These are phyloP conservation scores for Phialophora chinensis DNA, from an alignment of 2,329 filamentous ascomycete genomes.

Conservation along the genomic window DNA sequence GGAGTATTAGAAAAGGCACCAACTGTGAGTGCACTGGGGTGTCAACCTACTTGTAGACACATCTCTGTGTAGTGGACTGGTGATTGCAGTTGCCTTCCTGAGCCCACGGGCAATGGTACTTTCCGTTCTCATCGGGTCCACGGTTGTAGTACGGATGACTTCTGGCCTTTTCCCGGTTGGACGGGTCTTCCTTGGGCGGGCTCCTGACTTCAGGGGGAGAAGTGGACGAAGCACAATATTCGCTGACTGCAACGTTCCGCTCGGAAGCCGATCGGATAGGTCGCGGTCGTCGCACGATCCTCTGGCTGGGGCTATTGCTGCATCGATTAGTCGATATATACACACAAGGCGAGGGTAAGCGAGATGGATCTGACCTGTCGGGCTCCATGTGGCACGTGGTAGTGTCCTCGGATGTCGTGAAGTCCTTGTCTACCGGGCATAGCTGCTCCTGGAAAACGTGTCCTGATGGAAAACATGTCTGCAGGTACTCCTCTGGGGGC, in stretches of 20 bases:
- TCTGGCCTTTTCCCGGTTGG: constrained; percentile 36
- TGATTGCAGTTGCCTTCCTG: constrained; percentile 75
- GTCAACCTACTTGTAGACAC: constrained; percentile 90
- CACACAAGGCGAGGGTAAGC: background rate
- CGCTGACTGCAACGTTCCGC: constrained; percentile 26
- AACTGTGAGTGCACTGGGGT: constrained; percentile 16
- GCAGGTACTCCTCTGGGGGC: constrained; percentile 33
- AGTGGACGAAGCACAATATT: constrained; percentile 22
- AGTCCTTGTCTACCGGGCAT: constrained; percentile 17
- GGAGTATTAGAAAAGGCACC: constrained; percentile 39
- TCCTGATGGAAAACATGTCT: constrained; percentile 21
- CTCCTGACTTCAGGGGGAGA: constrained; percentile 15
- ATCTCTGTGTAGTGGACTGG: constrained; percentile 94
- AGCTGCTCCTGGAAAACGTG: constrained; percentile 24
- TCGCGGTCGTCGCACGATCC: constrained; percentile 29
- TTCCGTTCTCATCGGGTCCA: constrained; percentile 63
- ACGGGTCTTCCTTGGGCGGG: constrained; percentile 31
- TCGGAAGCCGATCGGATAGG: constrained; percentile 39
- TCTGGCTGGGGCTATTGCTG: constrained; percentile 18
- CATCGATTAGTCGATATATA: constrained; percentile 11
- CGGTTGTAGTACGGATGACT: constrained; percentile 37
- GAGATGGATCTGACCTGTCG: constrained; percentile 27
- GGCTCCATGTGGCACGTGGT: constrained; percentile 14
- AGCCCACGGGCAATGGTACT: constrained; percentile 92
- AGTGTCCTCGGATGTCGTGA: constrained; percentile 17